Percentiles rank a stretch among this genome's conserved stretches.
Conservation (phyloP, 106 monocot genomes). For the Vanilla planifolia region DNA sequence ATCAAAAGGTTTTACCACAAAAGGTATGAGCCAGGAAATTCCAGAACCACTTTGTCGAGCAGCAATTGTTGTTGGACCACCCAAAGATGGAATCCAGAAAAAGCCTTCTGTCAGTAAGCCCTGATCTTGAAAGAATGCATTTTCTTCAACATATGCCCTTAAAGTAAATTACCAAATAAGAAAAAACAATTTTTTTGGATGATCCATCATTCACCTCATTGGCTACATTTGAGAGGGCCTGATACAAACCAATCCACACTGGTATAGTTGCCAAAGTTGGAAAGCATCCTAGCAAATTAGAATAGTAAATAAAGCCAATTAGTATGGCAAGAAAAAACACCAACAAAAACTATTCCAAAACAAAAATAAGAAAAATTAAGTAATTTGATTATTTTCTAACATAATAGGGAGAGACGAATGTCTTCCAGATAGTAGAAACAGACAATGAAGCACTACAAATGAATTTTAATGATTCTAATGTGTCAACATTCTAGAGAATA, state of each 20-base stretch:
- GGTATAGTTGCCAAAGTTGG: slow-evolving; percentile 97
- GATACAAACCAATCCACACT: slow-evolving; percentile 97
- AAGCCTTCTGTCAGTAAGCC: slow-evolving; percentile 96
- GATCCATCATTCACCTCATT: slow-evolving; percentile 59
- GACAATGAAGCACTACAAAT: too few species aligned
- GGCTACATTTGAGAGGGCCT: slow-evolving; percentile 98
- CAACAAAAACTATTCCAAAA: not conserved
- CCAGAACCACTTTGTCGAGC: slow-evolving; percentile 96
- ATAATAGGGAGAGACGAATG: too few species aligned
- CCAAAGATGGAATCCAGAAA: slow-evolving; percentile 97
- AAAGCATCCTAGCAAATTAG: slow-evolving; percentile 51
- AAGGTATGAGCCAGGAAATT: slow-evolving; percentile 96
- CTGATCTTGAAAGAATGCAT: slow-evolving; percentile 30
- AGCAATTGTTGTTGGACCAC: slow-evolving; percentile 93
- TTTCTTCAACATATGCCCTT: not conserved
- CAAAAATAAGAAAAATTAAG: not conserved
- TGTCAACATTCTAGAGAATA: too few species aligned
- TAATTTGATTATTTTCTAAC: not conserved
- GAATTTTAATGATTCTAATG: too few species aligned
- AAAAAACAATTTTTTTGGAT: not conserved
- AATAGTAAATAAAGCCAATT: not conserved
- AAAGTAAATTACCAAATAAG: not conserved
- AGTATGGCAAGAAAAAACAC: not conserved
- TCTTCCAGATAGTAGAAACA: not conserved
- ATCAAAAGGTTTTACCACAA: slow-evolving; percentile 53